These are phyloP conservation scores for Wickerhamomyces queroliae DNA, from an alignment of 805 yeast species.

Conservation along the genomic window DNA sequence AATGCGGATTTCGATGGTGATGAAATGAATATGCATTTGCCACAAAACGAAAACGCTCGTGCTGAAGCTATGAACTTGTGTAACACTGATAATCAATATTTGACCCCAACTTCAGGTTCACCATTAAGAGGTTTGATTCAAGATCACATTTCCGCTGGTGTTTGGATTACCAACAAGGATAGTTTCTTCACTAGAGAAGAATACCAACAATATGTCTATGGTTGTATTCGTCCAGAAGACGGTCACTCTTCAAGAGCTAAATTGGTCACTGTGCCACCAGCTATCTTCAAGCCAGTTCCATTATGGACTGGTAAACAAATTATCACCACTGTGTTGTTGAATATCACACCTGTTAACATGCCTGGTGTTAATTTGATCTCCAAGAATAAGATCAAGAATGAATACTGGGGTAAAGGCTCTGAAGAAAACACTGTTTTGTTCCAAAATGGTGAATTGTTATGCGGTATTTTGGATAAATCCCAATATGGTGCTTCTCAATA, in stretches of 20 bases:
- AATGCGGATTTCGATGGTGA: slow-evolving; percentile 99
- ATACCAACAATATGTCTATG: slow-evolving; percentile 90
- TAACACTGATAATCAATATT: slow-evolving; percentile 93
- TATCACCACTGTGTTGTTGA: slow-evolving; percentile 84
- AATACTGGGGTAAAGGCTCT: slow-evolving; percentile 89
- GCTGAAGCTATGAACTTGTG: slow-evolving; percentile 95
- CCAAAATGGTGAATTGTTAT: slow-evolving; percentile 77
- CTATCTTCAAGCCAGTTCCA: slow-evolving; percentile 79
- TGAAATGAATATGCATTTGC: slow-evolving; percentile 99
- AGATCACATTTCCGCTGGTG: slow-evolving; percentile 98
- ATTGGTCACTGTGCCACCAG: slow-evolving; percentile 82
- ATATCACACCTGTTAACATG: slow-evolving; percentile 78
- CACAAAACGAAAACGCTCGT: slow-evolving; percentile 94
- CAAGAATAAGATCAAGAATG: slow-evolving; percentile 85
- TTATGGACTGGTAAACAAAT: slow-evolving; percentile 99
- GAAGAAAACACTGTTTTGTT: slow-evolving; percentile 82
- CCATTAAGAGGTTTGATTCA: slow-evolving; percentile 98
- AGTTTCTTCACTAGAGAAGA: slow-evolving; percentile 83
- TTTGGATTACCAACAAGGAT: slow-evolving; percentile 94
- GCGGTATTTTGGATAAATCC: slow-evolving; percentile 95
- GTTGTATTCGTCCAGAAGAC: slow-evolving; percentile 95
- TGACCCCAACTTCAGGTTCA: slow-evolving; percentile 97
- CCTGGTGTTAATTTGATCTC: slow-evolving; percentile 88
- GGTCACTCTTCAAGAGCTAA: slow-evolving; percentile 78
- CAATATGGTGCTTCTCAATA: slow-evolving; percentile 98